A percentile compares a stretch with the other conserved stretches of the same genome.
phyloP scores from a whole-genome alignment of 495 filamentous ascomycete species.

The Penicillium egyptiacum region DNA sequence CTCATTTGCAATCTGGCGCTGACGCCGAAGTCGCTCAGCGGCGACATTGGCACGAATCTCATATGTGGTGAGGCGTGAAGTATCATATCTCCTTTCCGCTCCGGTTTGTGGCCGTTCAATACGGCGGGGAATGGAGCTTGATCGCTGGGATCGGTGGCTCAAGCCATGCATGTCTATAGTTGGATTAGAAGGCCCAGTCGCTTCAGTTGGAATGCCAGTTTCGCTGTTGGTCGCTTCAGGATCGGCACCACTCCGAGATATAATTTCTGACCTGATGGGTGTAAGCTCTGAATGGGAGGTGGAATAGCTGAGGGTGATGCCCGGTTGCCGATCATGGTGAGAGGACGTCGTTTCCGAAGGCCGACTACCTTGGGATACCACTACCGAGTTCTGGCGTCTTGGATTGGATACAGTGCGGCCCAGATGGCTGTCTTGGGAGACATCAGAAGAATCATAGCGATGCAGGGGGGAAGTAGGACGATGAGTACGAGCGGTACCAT shows the following conservation, averaged over 20 bases:
- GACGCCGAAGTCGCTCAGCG: conserved; percentile 44
- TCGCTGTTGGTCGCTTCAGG: conserved; percentile 24
- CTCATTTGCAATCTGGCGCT: conserved; percentile 42
- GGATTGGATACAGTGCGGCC: conserved; percentile 32
- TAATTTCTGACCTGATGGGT: conserved; percentile 23
- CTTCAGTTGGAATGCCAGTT: conserved; percentile 5
- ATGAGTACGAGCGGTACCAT: conserved; percentile 43
- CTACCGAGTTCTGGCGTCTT: conserved; percentile 47
- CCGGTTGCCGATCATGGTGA: conserved; percentile 38
- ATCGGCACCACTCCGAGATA: conserved; percentile 18
- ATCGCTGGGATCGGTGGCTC: conserved; percentile 33
- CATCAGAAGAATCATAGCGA: conserved; percentile 26
- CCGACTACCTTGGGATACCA: conserved; percentile 41
- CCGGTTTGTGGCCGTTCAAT: conserved; percentile 29
- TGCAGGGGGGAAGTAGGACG: conserved; percentile 39
- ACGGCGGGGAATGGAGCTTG: conserved; percentile 36
- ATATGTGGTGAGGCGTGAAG: conserved; percentile 30
- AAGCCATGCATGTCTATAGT: conserved; percentile 13
- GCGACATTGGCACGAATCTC: conserved; percentile 44
- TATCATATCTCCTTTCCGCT: conserved; percentile 33
- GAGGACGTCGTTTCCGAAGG: conserved; percentile 22
- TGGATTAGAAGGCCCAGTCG: conserved; percentile 11
- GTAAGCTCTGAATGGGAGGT: conserved; percentile 40
- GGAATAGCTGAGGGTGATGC: conserved; percentile 39
- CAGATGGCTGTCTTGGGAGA: conserved; percentile 33